These are phyloP conservation scores for Solanum aculeatissimum DNA, from an alignment of 305 asterid genomes.

Conservation along the genomic window DNA sequence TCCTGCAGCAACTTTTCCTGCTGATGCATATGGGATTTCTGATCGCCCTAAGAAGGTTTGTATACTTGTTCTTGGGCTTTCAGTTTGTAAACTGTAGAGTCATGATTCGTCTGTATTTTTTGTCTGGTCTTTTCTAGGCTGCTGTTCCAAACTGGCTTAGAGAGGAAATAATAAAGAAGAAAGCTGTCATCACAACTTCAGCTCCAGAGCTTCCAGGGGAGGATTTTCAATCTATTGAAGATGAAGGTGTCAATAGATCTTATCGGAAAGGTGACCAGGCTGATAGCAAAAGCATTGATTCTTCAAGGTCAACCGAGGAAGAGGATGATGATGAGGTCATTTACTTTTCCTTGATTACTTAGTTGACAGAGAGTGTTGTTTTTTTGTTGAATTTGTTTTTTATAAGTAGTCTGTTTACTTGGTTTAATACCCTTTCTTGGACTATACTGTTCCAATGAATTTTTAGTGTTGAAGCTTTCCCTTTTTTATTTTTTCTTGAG, in stretches of 20 bases:
- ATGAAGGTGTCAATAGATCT: slow-evolving; percentile 42
- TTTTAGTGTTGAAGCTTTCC: not conserved
- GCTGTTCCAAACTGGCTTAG: slow-evolving; percentile 98
- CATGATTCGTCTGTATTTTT: not conserved
- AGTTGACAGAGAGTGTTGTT: not conserved
- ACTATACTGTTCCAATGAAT: not conserved
- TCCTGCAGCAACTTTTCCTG: slow-evolving; percentile 48
- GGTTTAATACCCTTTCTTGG: not conserved
- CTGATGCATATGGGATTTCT: slow-evolving; percentile 52
- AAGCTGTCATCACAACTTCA: slow-evolving; percentile 66
- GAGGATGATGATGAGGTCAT: slow-evolving; percentile 79
- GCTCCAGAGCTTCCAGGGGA: slow-evolving; percentile 29
- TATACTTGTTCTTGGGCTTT: not conserved
- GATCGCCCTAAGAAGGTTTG: slow-evolving; percentile 92
- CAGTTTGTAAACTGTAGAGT: not conserved
- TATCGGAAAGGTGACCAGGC: slow-evolving; percentile 49
- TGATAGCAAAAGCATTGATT: slow-evolving; percentile 64
- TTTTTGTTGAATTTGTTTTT: not conserved
- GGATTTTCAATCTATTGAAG: slow-evolving; percentile 52
- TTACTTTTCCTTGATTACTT: not conserved
- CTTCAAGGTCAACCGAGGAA: slow-evolving; percentile 67
- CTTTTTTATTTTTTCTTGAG: not conserved
- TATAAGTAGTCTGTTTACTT: not conserved
- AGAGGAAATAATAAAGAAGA: slow-evolving; percentile 92
- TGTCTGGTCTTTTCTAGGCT: slow-evolving; percentile 39